Base-by-base conservation (phyloP, 306 rosid species). In the Gastrolobium villosum region DNA sequence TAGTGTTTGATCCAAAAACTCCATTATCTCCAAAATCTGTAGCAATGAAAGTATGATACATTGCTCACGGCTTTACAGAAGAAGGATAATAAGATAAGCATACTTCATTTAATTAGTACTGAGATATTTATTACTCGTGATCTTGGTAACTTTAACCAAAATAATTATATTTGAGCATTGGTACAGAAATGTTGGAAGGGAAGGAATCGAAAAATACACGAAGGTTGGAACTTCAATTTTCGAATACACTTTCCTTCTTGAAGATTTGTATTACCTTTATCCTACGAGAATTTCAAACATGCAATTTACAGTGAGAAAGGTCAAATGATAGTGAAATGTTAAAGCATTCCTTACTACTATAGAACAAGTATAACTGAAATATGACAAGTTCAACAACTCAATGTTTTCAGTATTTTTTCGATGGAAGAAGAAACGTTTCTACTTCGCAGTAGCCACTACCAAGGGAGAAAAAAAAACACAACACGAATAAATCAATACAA, bases 181-280 rank as follows among this genome's bases (percentile, higher is more conserved):
- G 20, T 59, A 20, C 26, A 46, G 3, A 26, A 56, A 32, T 43
- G 5, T 63, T 39, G 54, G 34, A 11, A 61, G 9, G 15, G 52
- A 26, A 37, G 43, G 5, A 1, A 30, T 3, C 40, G 41, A 28
- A 59, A 41, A 57, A 77, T 10, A 72, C 31, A 44, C 2, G 78
- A 50, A 63, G 31, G 10, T 62, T 70, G 37, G 6, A 72, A 71
- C 31, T 52, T 44, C 20, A 49, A 40, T 39, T 7, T 54, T 30
- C 14, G 34, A 76, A 57, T 48, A 41, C 65, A 74, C 32, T 57
- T 65, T 36, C 62, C 62, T 65, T 66, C 45, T 63, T 15, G 46
- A 34, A 63, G 26, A 53, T 61, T 30, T 20, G 75, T 34, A 28
- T n/a, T 89, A 94, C 97, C 97, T 94, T 94, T 34, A 94, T 85